phyloP scores from a whole-genome alignment of 148 eudicot genomes.

The Arbutus unedo region DNA sequence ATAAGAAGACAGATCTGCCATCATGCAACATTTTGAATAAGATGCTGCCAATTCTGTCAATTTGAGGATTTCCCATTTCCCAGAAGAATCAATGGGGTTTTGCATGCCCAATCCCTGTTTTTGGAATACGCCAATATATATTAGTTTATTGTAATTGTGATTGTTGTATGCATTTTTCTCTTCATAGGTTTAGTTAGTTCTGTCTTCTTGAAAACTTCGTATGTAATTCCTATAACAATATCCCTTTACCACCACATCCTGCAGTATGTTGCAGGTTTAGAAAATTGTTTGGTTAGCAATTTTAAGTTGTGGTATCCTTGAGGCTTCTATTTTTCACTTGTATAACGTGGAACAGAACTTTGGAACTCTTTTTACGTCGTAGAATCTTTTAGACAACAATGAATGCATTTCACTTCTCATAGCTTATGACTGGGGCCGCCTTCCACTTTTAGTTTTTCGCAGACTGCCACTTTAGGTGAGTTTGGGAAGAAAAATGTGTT shows the following conservation, averaged over 20 bases:
- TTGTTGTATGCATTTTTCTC: not conserved
- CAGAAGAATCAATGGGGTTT: constrained; percentile 1
- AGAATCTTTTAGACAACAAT: not conserved
- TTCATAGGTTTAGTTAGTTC: not conserved
- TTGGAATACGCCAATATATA: not conserved
- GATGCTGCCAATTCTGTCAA: not conserved
- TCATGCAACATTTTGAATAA: not conserved
- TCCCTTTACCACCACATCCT: not conserved
- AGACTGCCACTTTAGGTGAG: not conserved
- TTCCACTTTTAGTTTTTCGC: not conserved
- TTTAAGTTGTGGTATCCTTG: not conserved
- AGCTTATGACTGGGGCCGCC: not conserved
- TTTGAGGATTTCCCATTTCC: not conserved
- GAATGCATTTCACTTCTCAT: not conserved
- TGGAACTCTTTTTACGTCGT: not conserved
- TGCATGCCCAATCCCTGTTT: not conserved
- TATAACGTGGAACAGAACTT: not conserved
- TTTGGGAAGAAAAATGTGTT: not conserved
- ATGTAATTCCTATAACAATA: not conserved
- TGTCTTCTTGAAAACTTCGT: not conserved
- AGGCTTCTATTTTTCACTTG: not conserved
- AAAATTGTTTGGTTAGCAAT: not conserved
- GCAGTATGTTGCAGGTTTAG: not conserved
- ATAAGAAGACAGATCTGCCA: not conserved
- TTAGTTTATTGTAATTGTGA: not conserved